Base-by-base conservation (phyloP, 2,329 filamentous ascomycete species). In the Ophiostoma angusticollis region DNA sequence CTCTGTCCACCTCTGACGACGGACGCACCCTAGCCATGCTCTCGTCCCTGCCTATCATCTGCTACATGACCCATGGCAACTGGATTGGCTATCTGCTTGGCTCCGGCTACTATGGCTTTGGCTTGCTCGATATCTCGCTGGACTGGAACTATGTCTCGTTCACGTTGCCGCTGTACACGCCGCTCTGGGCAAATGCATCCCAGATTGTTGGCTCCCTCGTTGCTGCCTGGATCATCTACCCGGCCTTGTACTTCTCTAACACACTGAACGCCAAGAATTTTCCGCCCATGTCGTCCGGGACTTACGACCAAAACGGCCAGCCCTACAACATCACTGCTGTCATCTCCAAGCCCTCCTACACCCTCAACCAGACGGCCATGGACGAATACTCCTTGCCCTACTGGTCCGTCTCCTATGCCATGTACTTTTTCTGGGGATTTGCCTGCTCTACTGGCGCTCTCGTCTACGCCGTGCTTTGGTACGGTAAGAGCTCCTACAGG, bases 61-160 rank as follows among this genome's bases (percentile, higher is more conserved):
- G 53, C 41, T 57, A 52, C 44, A 49, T 57, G 38, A 49, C 47
- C 8, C 53, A 55, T 27, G 54, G 54, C 14, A 49, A 57, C 12
- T 52, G 52, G 48, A 56, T 50, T 9, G 52, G 50, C 21, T 57
- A 49, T 35, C 34, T 56, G 7, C 21, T 57, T 29, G 54, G 54
- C 9, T 56, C 52, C 7, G 60, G 59, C 7, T 64, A 65, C 42
- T 62, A 67, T 44, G 63, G 62, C n/a, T 50, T 66, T 3, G 63
- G 63, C 1, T 49, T 64, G 6, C 52, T 65, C 9, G 55, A 47
- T 6, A 31, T 62, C 18, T 62, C 54, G 6, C 58, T 66, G 22
- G 63, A 67, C 44, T 66, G 63, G 59, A 57, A 63, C 43, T 64
- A 64, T 41, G 56, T 64, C 35, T 32, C 37, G 9, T 43, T 64